Conservation (phyloP, 2,329 filamentous ascomycete species). For the Colletotrichum lentis region DNA sequence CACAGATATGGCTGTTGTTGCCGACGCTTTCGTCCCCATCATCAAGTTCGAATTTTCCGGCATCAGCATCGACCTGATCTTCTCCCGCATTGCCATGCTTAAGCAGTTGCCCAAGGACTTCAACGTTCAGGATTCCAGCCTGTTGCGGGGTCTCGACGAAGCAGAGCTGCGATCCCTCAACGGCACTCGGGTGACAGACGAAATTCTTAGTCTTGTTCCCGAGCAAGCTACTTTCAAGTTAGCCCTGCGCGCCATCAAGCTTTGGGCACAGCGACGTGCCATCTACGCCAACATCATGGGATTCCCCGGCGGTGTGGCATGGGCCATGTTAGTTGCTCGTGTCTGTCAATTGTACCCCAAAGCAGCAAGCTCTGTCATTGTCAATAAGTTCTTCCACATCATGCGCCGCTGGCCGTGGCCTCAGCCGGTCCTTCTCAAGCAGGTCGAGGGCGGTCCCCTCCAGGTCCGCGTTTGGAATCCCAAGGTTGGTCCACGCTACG, state of each 20-base stretch:
- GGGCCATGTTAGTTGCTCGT: constrained; percentile 96
- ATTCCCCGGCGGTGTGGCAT: constrained; percentile 95
- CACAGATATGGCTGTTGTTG: constrained; percentile 83
- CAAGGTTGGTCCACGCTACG: constrained; percentile 61
- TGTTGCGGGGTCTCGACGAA: constrained; percentile 87
- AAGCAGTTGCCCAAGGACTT: constrained; percentile 76
- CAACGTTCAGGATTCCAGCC: constrained; percentile 80
- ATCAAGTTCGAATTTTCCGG: constrained; percentile 94
- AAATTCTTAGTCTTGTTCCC: constrained; percentile 88
- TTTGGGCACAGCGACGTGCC: constrained; percentile 92
- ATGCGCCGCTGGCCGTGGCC: constrained; percentile 95
- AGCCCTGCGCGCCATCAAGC: constrained; percentile 89
- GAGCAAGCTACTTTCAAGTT: constrained; percentile 89
- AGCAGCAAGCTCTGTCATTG: constrained; percentile 85
- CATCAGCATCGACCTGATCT: constrained; percentile 95
- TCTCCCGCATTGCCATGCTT: constrained; percentile 75
- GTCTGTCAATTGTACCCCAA: constrained; percentile 97
- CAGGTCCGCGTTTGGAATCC: constrained; percentile 95
- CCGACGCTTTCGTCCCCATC: constrained; percentile 92
- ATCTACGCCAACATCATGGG: constrained; percentile 97
- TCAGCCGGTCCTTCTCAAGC: constrained; percentile 87
- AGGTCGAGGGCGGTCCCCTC: constrained; percentile 81
- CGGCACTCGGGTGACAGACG: constrained; percentile 91
- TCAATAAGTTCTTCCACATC: constrained; percentile 93
- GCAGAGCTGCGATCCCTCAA: constrained; percentile 89